Percentiles rank a stretch among this genome's conserved stretches.
Conservation (phyloP, 257 asterid genomes). For the Plectranthus barbatus region DNA sequence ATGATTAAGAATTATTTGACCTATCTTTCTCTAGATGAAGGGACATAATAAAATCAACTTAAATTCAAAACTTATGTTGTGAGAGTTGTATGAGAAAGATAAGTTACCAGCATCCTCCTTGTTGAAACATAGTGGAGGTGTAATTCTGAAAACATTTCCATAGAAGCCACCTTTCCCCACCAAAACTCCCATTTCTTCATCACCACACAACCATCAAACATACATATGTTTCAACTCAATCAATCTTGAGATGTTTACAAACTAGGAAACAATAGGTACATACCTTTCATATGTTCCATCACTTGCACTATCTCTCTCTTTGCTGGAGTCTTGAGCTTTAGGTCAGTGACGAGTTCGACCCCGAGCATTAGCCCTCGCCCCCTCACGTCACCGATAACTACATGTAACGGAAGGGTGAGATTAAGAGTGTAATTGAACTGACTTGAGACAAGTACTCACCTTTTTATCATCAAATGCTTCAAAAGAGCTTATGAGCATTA, state of each 20-base stretch:
- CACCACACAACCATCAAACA: not conserved
- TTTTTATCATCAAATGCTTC: no score
- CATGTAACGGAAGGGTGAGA: not conserved
- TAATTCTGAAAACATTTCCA: conserved; percentile 69
- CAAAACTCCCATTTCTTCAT: conserved; percentile 53
- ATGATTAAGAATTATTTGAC: no score
- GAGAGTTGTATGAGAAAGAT: not conserved
- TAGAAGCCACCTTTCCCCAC: conserved; percentile 67
- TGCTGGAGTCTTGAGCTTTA: conserved; percentile 48
- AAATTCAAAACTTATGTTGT: no score
- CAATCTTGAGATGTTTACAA: not conserved
- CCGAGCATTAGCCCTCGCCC: conserved; percentile 82
- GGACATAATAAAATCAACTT: no score
- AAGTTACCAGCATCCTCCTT: conserved; percentile 54
- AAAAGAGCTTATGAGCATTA: no score
- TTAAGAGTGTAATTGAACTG: no score
- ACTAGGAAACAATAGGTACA: not conserved
- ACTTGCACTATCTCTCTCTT: conserved; percentile 35
- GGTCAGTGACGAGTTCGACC: conserved; percentile 63
- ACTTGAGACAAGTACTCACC: no score
- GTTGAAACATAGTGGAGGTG: conserved; percentile 69
- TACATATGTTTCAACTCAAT: not conserved
- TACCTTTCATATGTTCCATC: conserved; percentile 72
- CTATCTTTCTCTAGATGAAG: no score
- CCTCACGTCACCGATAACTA: conserved; percentile 72